These are phyloP conservation scores for Antitrichia curtipendula DNA, from an alignment of 225 moss, liverwort and hornwort species.

Conservation along the genomic window DNA sequence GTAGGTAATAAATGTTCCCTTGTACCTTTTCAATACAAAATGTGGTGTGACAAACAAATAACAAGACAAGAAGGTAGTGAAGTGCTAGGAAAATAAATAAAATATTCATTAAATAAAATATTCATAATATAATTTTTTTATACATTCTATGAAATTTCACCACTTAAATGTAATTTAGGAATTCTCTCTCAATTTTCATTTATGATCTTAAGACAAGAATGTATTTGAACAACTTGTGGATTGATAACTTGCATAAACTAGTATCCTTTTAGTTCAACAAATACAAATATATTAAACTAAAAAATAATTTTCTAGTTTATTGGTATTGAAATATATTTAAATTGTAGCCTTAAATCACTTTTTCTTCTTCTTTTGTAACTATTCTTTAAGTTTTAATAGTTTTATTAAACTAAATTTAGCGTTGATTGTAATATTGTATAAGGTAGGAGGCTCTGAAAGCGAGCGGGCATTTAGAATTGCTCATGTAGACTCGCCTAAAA, in stretches of 20 bases:
- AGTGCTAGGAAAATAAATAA: neutral
- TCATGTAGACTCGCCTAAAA: too few relatives aligned
- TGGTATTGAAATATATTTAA: neutral
- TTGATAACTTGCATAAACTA: rapidly evolving
- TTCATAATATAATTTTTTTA: neutral
- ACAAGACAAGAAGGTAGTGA: neutral
- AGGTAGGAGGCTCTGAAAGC: too few relatives aligned
- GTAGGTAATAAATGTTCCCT: neutral
- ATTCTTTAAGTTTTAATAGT: neutral
- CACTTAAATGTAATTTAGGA: neutral
- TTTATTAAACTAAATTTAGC: neutral
- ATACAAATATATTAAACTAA: too few relatives aligned
- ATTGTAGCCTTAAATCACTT: neutral
- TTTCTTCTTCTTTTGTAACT: neutral
- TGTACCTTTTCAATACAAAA: neutral
- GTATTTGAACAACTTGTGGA: rapidly evolving
- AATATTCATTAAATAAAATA: neutral
- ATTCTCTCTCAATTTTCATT: neutral
- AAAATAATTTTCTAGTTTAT: neutral
- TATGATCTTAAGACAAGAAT: neutral
- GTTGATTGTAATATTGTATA: neutral
- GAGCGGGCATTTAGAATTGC: too few relatives aligned
- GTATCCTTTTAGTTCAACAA: neutral
- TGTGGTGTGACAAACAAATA: too few relatives aligned
- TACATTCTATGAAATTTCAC: neutral